Conservation (phyloP, 2,329 filamentous ascomycete genomes). For the Knufia fluminis region DNA sequence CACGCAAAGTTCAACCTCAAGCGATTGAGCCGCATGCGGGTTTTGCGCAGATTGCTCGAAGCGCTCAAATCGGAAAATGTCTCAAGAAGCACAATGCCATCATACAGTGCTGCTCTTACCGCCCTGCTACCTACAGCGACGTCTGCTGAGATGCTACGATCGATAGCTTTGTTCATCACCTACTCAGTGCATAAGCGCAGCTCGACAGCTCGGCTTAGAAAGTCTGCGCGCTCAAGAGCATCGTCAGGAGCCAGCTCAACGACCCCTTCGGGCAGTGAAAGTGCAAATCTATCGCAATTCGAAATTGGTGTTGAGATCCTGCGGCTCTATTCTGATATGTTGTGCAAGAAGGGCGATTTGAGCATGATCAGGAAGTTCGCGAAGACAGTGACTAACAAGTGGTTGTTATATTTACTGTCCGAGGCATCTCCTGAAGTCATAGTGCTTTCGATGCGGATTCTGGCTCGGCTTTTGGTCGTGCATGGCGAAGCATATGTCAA, state of each 20-base stretch:
- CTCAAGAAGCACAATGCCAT: conserved; percentile 58
- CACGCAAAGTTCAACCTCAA: conserved; percentile 87
- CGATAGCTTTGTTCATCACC: conserved; percentile 83
- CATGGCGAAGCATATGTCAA: conserved; percentile 73
- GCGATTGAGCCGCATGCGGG: conserved; percentile 78
- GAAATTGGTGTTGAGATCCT: conserved; percentile 69
- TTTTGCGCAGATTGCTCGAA: conserved; percentile 82
- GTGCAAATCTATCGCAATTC: conserved; percentile 42
- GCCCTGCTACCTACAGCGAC: conserved; percentile 71
- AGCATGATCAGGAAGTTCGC: conserved; percentile 76
- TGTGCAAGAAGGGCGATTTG: conserved; percentile 64
- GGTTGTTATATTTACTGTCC: conserved; percentile 82
- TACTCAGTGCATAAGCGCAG: conserved; percentile 69
- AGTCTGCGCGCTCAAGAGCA: conserved; percentile 23
- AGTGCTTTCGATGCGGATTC: conserved; percentile 68
- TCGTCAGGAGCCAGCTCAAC: conserved; percentile 22
- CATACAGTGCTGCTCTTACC: conserved; percentile 71
- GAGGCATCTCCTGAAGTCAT: conserved; percentile 80
- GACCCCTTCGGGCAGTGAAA: conserved; percentile 24
- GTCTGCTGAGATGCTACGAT: conserved; percentile 74
- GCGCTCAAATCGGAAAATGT: conserved; percentile 80
- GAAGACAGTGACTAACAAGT: conserved; percentile 93
- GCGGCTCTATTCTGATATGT: conserved; percentile 64
- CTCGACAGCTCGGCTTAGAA: conserved; percentile 37
- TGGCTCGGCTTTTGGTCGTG: conserved; percentile 72